A percentile compares a stretch with the other conserved stretches of the same genome.
These are phyloP conservation scores for Penicillium soppii DNA, from an alignment of 495 filamentous ascomycete genomes.

Conservation along the genomic window DNA sequence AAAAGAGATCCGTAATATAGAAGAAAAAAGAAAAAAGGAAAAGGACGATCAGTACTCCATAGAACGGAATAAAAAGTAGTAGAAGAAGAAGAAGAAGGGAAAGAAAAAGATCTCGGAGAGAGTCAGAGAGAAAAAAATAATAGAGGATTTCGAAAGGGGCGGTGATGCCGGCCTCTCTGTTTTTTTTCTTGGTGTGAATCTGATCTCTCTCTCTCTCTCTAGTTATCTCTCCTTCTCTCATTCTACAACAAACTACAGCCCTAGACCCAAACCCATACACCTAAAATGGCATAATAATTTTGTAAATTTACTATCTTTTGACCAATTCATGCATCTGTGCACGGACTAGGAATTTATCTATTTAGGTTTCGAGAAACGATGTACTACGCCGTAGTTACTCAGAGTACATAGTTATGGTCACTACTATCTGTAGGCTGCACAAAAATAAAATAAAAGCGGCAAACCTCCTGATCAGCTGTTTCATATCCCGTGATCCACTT, in stretches of 20 bases:
- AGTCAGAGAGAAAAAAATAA: slow-evolving; percentile 3
- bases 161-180: slow-evolving; percentile 14
- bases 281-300: too few relatives aligned
- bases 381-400: background rate
- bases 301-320: background rate
- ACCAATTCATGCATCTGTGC: background rate
- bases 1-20: slow-evolving; percentile 3
- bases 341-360: slow-evolving; percentile 1
- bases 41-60: background rate
- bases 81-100: slow-evolving; percentile 2
- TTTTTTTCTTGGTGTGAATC: slow-evolving; percentile 6
- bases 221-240: background rate
- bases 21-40: slow-evolving; percentile 6
- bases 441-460: background rate
- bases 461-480: slow-evolving; percentile 11
- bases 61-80: too few relatives aligned
- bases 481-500: slow-evolving; percentile 19
- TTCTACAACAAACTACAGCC: background rate
- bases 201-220: background rate
- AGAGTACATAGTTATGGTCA: too few relatives aligned
- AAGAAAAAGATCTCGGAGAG: background rate
- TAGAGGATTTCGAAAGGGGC: slow-evolving; percentile 26
- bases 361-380: background rate
- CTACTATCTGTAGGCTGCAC: background rate
- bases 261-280: background rate